Conservation (phyloP, 2,329 filamentous ascomycete species). For the Ophiocordyceps camponoti-saundersi region DNA sequence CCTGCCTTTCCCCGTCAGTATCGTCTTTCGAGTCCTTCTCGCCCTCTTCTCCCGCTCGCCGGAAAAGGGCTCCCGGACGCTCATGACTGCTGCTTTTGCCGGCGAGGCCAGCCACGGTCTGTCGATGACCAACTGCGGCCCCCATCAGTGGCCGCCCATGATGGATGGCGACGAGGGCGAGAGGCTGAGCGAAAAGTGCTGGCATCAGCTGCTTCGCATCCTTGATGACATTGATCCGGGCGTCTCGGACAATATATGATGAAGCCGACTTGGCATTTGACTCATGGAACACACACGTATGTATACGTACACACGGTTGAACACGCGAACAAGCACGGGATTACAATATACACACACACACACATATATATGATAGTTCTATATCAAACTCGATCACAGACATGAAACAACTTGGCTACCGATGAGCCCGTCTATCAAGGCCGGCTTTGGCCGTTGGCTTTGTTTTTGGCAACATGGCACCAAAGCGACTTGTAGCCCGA, state of each 20-base stretch:
- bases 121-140: conserved; percentile 18
- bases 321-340: background rate
- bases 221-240: conserved; percentile 25
- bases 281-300: too few species aligned
- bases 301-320: too few species aligned
- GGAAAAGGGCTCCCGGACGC: conserved; percentile 21
- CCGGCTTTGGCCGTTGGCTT: too few species aligned
- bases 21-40: conserved; percentile 4
- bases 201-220: conserved; percentile 22
- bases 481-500: too few species aligned
- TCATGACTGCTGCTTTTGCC: conserved; percentile 19
- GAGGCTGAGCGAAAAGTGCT: conserved; percentile 18
- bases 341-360: too few species aligned
- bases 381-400: too few species aligned
- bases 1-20: conserved; percentile 11
- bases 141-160: conserved; percentile 7
- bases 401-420: too few species aligned
- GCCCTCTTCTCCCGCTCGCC: conserved; percentile 15
- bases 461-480: too few species aligned
- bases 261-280: background rate
- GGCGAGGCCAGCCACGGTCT: conserved; percentile 21
- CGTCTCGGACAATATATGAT: conserved; percentile 15
- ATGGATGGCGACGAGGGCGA: conserved; percentile 19
- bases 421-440: too few species aligned
- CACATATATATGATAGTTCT: too few species aligned